Evolutionary conservation across 2,329 filamentous ascomycete genomes (phyloP).

Genomic region (Leptographium lundbergii): DNA sequence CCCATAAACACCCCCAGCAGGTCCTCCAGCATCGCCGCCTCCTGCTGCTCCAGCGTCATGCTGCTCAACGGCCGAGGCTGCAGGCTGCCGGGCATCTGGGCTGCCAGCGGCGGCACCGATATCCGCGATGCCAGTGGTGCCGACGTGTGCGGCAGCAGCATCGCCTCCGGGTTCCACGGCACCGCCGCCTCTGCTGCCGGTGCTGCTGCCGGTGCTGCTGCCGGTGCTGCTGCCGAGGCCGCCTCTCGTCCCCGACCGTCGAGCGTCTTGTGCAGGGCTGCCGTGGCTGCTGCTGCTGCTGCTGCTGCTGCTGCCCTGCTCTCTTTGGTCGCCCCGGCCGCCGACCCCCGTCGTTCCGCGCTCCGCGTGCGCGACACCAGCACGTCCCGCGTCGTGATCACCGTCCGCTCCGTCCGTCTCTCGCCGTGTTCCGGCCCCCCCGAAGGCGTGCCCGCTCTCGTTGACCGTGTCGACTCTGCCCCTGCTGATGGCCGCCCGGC

Average conservation of each 20-base stretch:
- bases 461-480: background rate
- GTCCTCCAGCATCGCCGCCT: constrained; percentile 79
- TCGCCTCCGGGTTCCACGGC: constrained; percentile 70
- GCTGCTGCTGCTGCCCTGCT: constrained; percentile 19
- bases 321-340: constrained; percentile 15
- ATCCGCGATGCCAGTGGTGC: constrained; percentile 56
- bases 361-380: constrained; percentile 47
- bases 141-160: constrained; percentile 52
- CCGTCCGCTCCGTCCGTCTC: constrained; percentile 40
- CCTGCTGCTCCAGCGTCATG: constrained; percentile 68
- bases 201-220: constrained; percentile 18
- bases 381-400: constrained; percentile 49
- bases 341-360: constrained; percentile 30
- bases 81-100: constrained; percentile 54
- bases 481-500: constrained; percentile 24
- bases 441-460: constrained; percentile 6
- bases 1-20: constrained; percentile 95
- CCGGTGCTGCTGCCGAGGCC: background rate
- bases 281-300: constrained; percentile 13
- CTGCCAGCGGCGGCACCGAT: constrained; percentile 54
- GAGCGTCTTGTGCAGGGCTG: background rate
- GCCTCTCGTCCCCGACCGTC: background rate
- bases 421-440: constrained; percentile 21
- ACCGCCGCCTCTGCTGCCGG: constrained; percentile 4
- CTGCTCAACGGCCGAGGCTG: constrained; percentile 57